Evolutionary conservation across 192 early-diverging fungal species (phyloP), one percentile per base, ranked within the genome.

Genomic region (Umbelopsis ramanniana): DNA sequence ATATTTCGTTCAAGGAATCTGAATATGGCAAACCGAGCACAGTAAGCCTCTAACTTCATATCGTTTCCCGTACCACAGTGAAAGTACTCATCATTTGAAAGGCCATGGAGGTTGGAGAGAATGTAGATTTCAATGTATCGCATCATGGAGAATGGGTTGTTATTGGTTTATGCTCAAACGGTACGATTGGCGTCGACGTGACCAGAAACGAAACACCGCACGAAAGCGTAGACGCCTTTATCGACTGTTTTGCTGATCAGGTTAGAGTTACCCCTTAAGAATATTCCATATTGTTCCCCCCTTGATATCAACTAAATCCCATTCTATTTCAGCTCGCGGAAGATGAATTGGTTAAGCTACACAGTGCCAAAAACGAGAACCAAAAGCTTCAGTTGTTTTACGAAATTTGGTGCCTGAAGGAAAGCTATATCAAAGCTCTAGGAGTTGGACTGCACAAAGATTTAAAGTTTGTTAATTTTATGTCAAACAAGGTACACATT

Each of bases 101-200:
- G 55, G 71, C 71, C 11, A 74, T 69, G 6, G 71, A 79, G 22
- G 57, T 52, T 37, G 19, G 69, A 0, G 63, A 70, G 5, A 55
- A 46, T 33, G 68, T 82, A 24, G 70, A 54, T 12, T 88, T 87
- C 72, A 89, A 87, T 71, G 72, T 86, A 37, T 87, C 87, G 4
- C 83, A 89, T 78, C 84, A 89, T 72, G 87, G 86, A 4, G 83
- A 86, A 68, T 89, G 84, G 84, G 86, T 87, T 38, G 82, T 87
- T n/a, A 70, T 86, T 8, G 84, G 79, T 37, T 82, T 84, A 14
- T 54, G 71, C 37, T 73, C 72, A 22, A 67, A 72, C 7, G 70
- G 73, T 46, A 66, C 45, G 9, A 68, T 83, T 14, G 87, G 87
- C 17, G 77, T 89, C 4, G 87, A 89, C 74, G 81, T 88, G 29